Percentiles rank a stretch among this genome's conserved stretches.
These are phyloP conservation scores for Pholiota adiposa DNA, from an alignment of 1,284 basidiomycete genomes.

Conservation along the genomic window DNA sequence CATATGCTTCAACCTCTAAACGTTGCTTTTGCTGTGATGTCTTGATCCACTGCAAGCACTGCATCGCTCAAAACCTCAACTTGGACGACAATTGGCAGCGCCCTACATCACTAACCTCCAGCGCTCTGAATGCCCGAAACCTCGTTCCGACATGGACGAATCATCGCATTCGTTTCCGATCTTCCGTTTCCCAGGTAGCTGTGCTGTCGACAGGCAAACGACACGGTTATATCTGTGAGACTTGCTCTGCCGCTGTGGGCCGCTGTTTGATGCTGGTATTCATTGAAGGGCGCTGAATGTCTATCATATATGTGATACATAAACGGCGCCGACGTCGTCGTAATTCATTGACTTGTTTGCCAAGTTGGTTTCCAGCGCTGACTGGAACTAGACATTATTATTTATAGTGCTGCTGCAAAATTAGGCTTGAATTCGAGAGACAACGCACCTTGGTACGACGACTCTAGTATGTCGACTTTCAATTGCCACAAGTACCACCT, in stretches of 20 bases:
- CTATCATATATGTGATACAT: neutral
- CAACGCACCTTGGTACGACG: too few relatives aligned
- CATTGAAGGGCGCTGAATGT: neutral
- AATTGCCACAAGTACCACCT: neutral
- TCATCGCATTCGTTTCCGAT: neutral
- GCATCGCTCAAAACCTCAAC: neutral
- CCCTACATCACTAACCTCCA: neutral
- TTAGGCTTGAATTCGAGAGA: neutral
- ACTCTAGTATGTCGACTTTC: neutral
- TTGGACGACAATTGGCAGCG: neutral
- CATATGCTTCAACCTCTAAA: neutral
- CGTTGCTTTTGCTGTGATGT: neutral
- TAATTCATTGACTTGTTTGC: neutral
- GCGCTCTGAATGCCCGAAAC: neutral
- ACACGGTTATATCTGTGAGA: neutral
- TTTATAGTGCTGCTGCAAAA: neutral
- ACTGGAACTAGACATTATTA: neutral
- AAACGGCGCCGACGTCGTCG: neutral
- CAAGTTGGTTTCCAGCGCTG: neutral
- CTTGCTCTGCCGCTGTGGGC: neutral
- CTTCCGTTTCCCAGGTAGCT: conserved; percentile 1
- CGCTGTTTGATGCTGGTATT: neutral
- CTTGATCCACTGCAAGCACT: neutral
- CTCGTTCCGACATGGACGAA: neutral
- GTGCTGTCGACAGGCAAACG: neutral